Evolutionary conservation across 352 stramenopile species (phyloP).

Genomic region (Globisporangium heterothallicum): DNA sequence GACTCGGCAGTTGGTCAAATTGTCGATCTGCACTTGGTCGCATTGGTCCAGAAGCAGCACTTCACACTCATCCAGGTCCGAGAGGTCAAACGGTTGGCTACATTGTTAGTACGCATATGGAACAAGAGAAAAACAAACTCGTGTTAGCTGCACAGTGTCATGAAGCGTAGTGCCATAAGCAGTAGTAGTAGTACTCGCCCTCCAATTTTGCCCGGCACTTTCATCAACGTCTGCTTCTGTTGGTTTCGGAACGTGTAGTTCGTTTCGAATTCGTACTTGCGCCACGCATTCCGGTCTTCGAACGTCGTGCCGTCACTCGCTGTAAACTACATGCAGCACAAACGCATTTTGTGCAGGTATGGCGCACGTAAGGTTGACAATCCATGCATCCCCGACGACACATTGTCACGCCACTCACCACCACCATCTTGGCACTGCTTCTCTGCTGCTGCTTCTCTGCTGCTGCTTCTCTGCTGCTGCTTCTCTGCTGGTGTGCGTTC

Average conservation of each 20-base stretch:
- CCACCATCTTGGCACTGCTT: no score
- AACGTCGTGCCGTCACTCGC: constrained; percentile 88
- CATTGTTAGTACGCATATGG: background rate
- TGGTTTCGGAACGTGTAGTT: constrained; percentile 91
- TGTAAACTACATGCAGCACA: constrained; percentile 36
- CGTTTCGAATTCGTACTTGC: constrained; percentile 89
- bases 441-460: no score
- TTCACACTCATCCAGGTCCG: constrained; percentile 73
- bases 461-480: no score
- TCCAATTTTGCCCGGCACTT: constrained; percentile 72
- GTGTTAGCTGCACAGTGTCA: no score
- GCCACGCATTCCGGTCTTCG: constrained; percentile 71
- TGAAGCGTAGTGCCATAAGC: no score
- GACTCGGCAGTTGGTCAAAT: constrained; percentile 78
- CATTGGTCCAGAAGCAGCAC: constrained; percentile 84
- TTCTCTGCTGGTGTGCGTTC: no score
- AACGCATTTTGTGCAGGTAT: no score
- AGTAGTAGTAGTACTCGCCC: constrained; percentile 28
- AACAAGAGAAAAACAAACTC: no score
- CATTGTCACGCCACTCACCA: background rate
- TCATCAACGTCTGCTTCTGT: constrained; percentile 67
- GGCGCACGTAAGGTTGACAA: no score
- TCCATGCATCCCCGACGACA: constrained; percentile 3
- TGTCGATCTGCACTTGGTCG: constrained; percentile 91
- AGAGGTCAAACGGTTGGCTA: constrained; percentile 86